A percentile compares a stretch with the other conserved stretches of the same genome.
Evolutionary conservation across 192 early-diverging fungal species (phyloP).

Genomic region (Lobosporangium transversale): DNA sequence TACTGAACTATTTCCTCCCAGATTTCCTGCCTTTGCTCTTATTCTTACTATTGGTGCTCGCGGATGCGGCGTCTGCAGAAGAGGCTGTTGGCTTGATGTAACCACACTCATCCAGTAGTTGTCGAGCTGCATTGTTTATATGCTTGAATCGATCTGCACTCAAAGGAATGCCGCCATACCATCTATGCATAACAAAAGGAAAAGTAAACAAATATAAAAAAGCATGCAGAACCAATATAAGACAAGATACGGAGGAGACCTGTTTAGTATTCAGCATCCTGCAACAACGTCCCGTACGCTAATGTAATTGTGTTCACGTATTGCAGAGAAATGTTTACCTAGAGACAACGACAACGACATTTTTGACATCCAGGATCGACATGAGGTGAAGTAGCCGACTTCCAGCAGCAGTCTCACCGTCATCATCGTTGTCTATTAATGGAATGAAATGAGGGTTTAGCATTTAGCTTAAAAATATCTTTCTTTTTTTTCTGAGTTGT

Average conservation of each 20-base stretch:
- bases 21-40: slow-evolving; percentile 21
- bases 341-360: slow-evolving; percentile 84
- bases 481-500: background rate
- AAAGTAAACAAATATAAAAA: background rate
- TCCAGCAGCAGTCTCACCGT: slow-evolving; percentile 94
- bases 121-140: slow-evolving; percentile 87
- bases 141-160: slow-evolving; percentile 91
- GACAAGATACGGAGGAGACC: too few species aligned
- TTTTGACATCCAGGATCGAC: slow-evolving; percentile 73
- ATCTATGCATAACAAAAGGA: slow-evolving; percentile 35
- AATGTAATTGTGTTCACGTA: too few species aligned
- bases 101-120: slow-evolving; percentile 73
- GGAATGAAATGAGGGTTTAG: background rate
- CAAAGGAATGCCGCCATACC: slow-evolving; percentile 90
- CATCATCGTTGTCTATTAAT: slow-evolving; percentile 84
- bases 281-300: too few species aligned
- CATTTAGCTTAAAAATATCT: background rate
- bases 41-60: slow-evolving; percentile 17
- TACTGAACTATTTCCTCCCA: slow-evolving; percentile 2
- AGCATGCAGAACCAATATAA: too few species aligned
- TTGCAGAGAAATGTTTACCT: slow-evolving; percentile 24
- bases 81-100: slow-evolving; percentile 46
- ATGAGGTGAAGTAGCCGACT: slow-evolving; percentile 84
- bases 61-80: background rate
- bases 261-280: too few species aligned